A percentile compares a stretch with the other conserved stretches of the same genome.
Conservation (phyloP, 768 basidiomycete species). For the Psilocybe sp. region DNA sequence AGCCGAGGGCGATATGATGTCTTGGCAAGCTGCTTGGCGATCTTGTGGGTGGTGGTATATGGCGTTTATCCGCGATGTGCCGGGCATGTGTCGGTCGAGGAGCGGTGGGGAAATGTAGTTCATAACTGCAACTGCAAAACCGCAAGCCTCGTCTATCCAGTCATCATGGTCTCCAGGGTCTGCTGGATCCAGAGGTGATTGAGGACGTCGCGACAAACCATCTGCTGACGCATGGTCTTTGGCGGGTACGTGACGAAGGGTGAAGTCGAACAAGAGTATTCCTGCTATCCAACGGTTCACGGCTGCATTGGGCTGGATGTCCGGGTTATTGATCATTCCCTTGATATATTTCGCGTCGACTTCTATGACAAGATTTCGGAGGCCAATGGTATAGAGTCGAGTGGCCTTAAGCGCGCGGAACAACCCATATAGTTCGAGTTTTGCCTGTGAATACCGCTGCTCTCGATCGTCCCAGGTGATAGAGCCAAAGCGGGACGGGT, state of each 20-base stretch:
- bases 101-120: neutral
- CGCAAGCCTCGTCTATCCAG: slow-evolving; percentile 14
- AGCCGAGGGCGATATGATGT: too few relatives aligned
- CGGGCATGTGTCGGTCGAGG: neutral
- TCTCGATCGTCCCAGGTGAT: slow-evolving; percentile 17
- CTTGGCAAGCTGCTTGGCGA: too few relatives aligned
- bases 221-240: slow-evolving; percentile 15
- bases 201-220: slow-evolving; percentile 21
- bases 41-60: too few relatives aligned
- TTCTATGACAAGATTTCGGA: slow-evolving; percentile 24
- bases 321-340: slow-evolving; percentile 37
- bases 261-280: slow-evolving; percentile 34
- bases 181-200: slow-evolving; percentile 12
- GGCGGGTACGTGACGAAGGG: slow-evolving; percentile 32
- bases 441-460: slow-evolving; percentile 25
- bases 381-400: slow-evolving; percentile 22
- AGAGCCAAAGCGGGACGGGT: slow-evolving; percentile 18
- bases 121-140: neutral
- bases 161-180: slow-evolving; percentile 11
- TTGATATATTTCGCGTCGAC: slow-evolving; percentile 29
- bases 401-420: slow-evolving; percentile 17
- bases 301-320: slow-evolving; percentile 30
- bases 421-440: slow-evolving; percentile 28
- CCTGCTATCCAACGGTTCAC: slow-evolving; percentile 41
- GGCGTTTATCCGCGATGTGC: too few relatives aligned